Base-by-base conservation (phyloP, 257 asterid genomes). In the Nicotiana attenuata region DNA sequence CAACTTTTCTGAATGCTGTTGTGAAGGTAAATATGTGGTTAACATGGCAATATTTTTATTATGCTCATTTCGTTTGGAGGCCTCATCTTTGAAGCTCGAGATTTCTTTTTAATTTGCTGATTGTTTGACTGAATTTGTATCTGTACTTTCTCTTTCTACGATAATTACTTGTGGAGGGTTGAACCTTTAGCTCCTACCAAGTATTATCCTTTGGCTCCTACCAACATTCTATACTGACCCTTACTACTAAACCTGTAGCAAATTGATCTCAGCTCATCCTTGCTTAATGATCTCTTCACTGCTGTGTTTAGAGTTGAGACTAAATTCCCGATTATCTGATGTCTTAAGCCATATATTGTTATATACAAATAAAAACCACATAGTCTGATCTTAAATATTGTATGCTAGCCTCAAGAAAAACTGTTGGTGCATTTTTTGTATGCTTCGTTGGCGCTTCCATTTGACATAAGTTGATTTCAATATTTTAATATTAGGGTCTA, bases 1-100 rank as follows among this genome's bases (percentile, higher is more conserved):
- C 97, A 24, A 78, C 93, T 84, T 91, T 89, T 86, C 93, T 95
- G 47, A 92, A 88, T 81, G 97, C 98, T 78, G 99, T 95, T 80
- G 99, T 95, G 24, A 95, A 95, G 99, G 99, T 95, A 83, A 14
- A 5, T 67, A 47, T 65, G 45, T 26, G 63, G 80, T 24, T 75
- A 50, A 75, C 57, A 50, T 50, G 45, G 5, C 63, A 4, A 8
- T 50, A 15, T 50, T 20, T 20, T 50, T 47, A 10, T 24, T 47
- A 10, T 15, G 22, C 80, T 75, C 24, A 50, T 75, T 24, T 24
- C 10, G 15, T 50, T 50, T 50, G 52, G 14, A 75, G 63, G 63
- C 45, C 41, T 75, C 63, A 22, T 50, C 79, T 50, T 75, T 50
- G 63, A 50, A 47, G 79, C 61, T 75, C 63, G 16, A 80, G 55